Evolutionary conservation across 2,329 filamentous ascomycete species (phyloP), one percentile per base, ranked within the genome.

Genomic region (Knufia fluminis): DNA sequence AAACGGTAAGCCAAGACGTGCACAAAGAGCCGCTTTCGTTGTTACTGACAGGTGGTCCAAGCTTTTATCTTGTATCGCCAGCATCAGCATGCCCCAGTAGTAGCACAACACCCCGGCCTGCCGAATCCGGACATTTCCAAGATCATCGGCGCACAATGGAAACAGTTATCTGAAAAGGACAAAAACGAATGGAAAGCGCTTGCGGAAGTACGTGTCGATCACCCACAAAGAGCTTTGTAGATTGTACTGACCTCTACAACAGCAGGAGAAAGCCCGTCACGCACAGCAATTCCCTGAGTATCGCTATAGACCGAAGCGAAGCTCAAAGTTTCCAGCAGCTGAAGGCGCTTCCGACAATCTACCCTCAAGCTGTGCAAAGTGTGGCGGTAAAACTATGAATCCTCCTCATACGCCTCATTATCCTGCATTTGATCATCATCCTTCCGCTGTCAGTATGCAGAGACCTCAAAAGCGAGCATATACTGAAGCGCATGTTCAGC

Each of bases 1-100:
- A 66, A 86, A 86, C 71, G 80, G 82, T 84, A 68, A 68, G 80
- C 72, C 41, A 35, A 48, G 57, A 9, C 12, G 9, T 3, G 10
- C n/a, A 31, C 22, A 44, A 28, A 22, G 28, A 43, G 46, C 43
- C 49, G 59, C 49, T 40, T 35, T 10, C 17, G 45, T 51, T 41
- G 48, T 38, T 35, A 46, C 46, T 55, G 23, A 54, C 43, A 20
- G 33, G 4, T 39, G 36, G 14, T n/a, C 64, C 65, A 66, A 98
- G 92, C 91, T 45, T 98, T 98, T 71, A 98, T 98, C 58, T 76
- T 98, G 60, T 98, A 95, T 71, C 88, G 92, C 33, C 90, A 97
- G 65, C 85, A 94, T 66, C 84, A 92, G 61, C 91, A 97, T 67
- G 81, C 85, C 16, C 75, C 80, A 43, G 87, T 97, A 45, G 85